Evolutionary conservation across 164 flowering plant species (phyloP), one percentile per base, ranked within the genome.

Genomic region (Chloranthus sessilifolius): DNA sequence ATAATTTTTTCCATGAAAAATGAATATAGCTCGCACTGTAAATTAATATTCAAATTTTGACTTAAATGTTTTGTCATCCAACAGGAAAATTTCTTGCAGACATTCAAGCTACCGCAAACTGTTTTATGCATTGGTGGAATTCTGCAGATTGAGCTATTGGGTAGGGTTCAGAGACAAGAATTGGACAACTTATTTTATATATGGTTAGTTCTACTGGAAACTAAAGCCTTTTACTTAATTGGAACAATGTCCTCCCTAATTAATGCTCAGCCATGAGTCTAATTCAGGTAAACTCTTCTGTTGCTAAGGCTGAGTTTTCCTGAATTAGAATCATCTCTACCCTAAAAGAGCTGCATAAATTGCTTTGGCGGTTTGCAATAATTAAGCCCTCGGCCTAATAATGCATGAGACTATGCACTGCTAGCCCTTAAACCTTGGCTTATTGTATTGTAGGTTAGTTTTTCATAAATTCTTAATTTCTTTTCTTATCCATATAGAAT

Each of bases 91-190:
- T 17, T 58, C 37, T 56, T 91, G 70, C 98, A 88, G 67, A 70
- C 58, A 9, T 87, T 85, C 70, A 69, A 75, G 76, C 72, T 90
- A 58, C 85, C 88, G 33, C 67, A 79, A 52, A 88, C 94, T 50
- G 81, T 74, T 38, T 72, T 84, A 21, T 90, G 94, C 57, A 63
- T 81, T 48, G 94, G 94, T 54, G 95, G 98, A 28, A 52, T 65
- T 54, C 47, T 90, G 71, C 81, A 69, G 68, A 56, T 90, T 61
- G 91, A 90, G 67, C 65, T 86, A 33, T 45, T 79, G 52, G 96
- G 92, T 14, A 69, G 88, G 63, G 75, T 80, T 49, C 96, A 87
- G 68, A 76, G 55, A 55, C 81, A 85, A 48, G 82, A 78, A 49
- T 68, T 74, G 70, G 95, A 91, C 69, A 76, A 61, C 26, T 61